Base-by-base conservation (phyloP, 2,329 filamentous ascomycete species). In the Aureobasidium sp. region DNA sequence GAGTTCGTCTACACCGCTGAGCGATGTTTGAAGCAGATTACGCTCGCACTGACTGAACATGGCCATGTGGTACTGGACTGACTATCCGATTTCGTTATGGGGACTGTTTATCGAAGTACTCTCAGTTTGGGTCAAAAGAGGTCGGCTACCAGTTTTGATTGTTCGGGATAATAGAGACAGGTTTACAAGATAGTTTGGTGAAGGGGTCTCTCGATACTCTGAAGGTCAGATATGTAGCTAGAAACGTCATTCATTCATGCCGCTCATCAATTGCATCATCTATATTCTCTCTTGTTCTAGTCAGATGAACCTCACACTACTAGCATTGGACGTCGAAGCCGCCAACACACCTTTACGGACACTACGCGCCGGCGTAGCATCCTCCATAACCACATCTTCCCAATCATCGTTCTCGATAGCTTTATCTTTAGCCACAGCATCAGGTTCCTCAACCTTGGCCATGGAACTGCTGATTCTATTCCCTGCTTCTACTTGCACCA, bases 381-480 rank as follows among this genome's bases (percentile, higher is more conserved):
- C 29, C 17, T 45, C 40, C 17, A 9, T 22, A 17, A 17, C 42
- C 19, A 49, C 37, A 48, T 52, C 61, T 17, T 63, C 63, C 60
- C 62, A 62, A 33, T 33, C 22, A 11, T 65, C 60, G 22, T 62
- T 54, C 61, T 44, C 62, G 39, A 62, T 37, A 19, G 24, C 59
- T 61, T 69, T 65, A 40, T 66, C 66, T 2, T 66, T 68, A 2
- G 49, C 65, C 11, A 53, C 58, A 17, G 57, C 35, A 29, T 48
- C 24, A 4, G 24, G 7, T 15, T 64, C 62, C 12, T 66, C 66
- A 9, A 66, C 62, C 62, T 67, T 66, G 9, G 70, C 70, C 53
- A 61, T 65, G 40, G 71, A 64, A 56, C 68, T 72, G 61, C 70
- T 69, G 45, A 70, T 54, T 52, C 70, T 63, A 54, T 67, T 61